Conservation (phyloP, 768 basidiomycete species). For the Serpula lacrymans region DNA sequence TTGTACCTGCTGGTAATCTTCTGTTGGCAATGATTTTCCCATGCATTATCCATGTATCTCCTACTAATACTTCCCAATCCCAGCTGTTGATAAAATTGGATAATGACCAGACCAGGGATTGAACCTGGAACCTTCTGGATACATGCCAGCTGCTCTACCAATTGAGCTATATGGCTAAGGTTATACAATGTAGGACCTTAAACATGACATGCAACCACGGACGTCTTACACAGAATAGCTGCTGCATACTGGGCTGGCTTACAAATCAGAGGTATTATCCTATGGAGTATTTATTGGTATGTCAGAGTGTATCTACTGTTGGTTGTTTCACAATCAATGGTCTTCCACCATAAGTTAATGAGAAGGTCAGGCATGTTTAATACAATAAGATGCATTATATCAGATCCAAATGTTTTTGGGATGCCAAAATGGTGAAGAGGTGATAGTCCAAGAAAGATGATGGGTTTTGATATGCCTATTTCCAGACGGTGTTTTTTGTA, state of each 20-base stretch:
- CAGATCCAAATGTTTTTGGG: constrained; percentile 33
- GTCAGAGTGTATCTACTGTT: constrained; percentile 10
- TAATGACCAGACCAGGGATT: too few species aligned
- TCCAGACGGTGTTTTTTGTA: constrained; percentile 23
- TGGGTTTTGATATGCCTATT: constrained; percentile 35
- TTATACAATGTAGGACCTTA: too few species aligned
- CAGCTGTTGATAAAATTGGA: too few species aligned
- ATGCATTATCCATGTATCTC: constrained; percentile 16
- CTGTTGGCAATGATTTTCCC: constrained; percentile 14
- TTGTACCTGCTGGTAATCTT: too few species aligned
- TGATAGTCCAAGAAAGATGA: constrained; percentile 32
- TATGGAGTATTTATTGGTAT: too few species aligned
- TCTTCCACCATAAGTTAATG: constrained; percentile 19
- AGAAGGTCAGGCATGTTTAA: constrained; percentile 24
- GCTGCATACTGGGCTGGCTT: too few species aligned
- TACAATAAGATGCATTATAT: constrained; percentile 40
- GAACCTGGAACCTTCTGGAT: too few species aligned
- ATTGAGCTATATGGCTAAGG: too few species aligned
- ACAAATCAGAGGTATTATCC: too few species aligned
- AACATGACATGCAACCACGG: too few species aligned
- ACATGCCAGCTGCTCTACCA: too few species aligned
- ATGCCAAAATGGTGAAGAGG: constrained; percentile 18
- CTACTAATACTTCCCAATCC: constrained; percentile 17
- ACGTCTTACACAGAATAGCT: too few species aligned
- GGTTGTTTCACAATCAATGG: constrained; percentile 7